Conservation (phyloP, 352 stramenopile genomes). For the Blastocystis sp. region DNA sequence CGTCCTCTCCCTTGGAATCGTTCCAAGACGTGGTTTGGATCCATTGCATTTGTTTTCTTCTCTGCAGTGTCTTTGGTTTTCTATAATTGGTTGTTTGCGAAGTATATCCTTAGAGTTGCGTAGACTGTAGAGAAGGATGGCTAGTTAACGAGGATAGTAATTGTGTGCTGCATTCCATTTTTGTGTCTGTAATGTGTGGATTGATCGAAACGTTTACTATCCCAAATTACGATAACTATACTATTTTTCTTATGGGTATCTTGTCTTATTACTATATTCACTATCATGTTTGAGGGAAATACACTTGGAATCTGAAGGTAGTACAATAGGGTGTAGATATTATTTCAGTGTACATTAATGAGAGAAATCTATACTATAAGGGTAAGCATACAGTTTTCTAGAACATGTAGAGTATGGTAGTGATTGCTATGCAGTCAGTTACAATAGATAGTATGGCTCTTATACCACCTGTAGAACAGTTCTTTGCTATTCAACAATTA, state of each 20-base stretch:
- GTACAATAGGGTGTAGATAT: not conserved
- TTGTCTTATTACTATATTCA: conserved; percentile 39
- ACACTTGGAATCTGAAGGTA: not conserved
- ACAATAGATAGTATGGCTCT: not conserved
- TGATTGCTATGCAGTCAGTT: not conserved
- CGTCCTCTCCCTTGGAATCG: conserved; percentile 2
- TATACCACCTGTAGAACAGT: not conserved
- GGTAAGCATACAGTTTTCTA: not conserved
- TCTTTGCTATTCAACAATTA: too few relatives aligned
- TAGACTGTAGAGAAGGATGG: conserved; percentile 11
- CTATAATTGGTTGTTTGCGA: not conserved
- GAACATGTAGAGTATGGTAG: not conserved
- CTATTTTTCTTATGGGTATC: conserved; percentile 50
- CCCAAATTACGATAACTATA: conserved; percentile 56
- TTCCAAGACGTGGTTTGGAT: conserved; percentile 54
- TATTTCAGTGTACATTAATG: too few relatives aligned
- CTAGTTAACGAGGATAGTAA: not conserved
- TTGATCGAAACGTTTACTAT: conserved; percentile 33
- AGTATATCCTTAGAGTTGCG: not conserved
- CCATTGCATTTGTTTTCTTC: not conserved
- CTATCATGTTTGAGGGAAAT: conserved; percentile 1
- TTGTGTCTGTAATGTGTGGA: conserved; percentile 12
- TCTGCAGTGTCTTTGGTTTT: not conserved
- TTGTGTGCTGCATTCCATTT: not conserved
- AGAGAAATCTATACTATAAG: too few relatives aligned